These are phyloP conservation scores for Trichoderma koningiopsis DNA, from an alignment of 2,329 filamentous ascomycete species.

Conservation along the genomic window DNA sequence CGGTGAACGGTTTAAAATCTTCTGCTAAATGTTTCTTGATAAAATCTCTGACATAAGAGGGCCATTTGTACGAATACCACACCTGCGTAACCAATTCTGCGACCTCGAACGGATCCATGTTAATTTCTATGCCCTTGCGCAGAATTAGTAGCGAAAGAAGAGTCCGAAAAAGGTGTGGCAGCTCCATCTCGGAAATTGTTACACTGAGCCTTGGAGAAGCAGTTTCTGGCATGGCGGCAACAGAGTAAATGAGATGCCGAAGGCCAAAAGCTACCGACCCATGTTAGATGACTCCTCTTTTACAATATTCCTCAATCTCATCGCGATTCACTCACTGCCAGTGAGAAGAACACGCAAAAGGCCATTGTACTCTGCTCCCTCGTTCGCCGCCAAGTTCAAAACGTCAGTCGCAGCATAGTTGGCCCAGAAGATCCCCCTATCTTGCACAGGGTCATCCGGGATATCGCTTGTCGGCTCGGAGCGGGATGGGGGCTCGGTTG, in stretches of 20 bases:
- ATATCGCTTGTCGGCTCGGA: neutral
- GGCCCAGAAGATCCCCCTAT: conserved; percentile 26
- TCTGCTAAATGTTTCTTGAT: neutral
- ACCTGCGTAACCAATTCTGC: conserved; percentile 33
- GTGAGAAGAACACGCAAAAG: conserved; percentile 31
- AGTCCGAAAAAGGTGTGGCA: conserved; percentile 11
- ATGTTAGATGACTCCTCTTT: neutral
- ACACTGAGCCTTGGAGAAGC: conserved; percentile 27
- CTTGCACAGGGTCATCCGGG: neutral
- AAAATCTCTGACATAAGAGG: neutral
- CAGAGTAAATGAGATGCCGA: conserved; percentile 34
- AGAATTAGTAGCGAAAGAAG: conserved; percentile 28
- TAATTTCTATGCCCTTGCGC: neutral
- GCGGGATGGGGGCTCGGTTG: neutral
- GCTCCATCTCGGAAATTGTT: conserved; percentile 22
- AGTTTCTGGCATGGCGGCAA: conserved; percentile 30
- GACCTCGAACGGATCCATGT: conserved; percentile 26
- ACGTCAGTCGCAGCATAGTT: conserved; percentile 33
- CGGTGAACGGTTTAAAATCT: neutral
- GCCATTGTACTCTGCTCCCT: conserved; percentile 32
- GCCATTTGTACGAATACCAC: conserved; percentile 34
- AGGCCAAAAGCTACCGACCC: conserved; percentile 28
- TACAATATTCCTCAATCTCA: neutral
- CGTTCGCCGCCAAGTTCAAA: conserved; percentile 34
- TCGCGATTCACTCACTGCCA: conserved; percentile 28